These are phyloP conservation scores for Hypoxylon cercidicola DNA, from an alignment of 495 filamentous ascomycete genomes.

Conservation along the genomic window DNA sequence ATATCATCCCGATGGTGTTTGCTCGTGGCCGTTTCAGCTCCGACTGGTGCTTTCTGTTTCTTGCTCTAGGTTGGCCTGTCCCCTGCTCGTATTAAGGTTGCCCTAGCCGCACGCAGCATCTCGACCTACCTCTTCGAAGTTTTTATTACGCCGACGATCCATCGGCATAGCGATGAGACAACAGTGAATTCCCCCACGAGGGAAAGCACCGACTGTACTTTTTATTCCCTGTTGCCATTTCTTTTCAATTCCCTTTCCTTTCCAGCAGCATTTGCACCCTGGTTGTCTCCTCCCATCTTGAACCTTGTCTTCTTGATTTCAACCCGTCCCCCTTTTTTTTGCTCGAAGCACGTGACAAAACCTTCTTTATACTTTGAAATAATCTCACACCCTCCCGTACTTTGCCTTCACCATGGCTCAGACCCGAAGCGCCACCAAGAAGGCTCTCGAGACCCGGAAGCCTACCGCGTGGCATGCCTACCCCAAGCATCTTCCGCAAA, in stretches of 20 bases:
- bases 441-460: neutral
- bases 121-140: constrained; percentile 12
- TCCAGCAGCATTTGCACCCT: neutral
- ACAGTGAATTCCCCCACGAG: too few species aligned
- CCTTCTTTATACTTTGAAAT: neutral
- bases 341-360: neutral
- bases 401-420: neutral
- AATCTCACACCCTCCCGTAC: neutral
- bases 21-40: constrained; percentile 7
- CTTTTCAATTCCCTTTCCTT: neutral
- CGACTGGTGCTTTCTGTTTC: neutral
- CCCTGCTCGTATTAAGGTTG: constrained; percentile 31
- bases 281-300: too few species aligned
- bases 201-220: too few species aligned
- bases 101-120: constrained; percentile 22
- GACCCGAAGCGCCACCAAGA: neutral
- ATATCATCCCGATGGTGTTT: constrained; percentile 1
- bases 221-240: neutral
- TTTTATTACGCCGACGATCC: neutral
- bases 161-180: too few species aligned
- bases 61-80: neutral
- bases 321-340: neutral
- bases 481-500: constrained; percentile 11
- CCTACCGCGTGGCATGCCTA: neutral
- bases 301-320: neutral